phyloP scores from a whole-genome alignment of 768 basidiomycete species.

The Cystofilobasidium bisporidii region DNA sequence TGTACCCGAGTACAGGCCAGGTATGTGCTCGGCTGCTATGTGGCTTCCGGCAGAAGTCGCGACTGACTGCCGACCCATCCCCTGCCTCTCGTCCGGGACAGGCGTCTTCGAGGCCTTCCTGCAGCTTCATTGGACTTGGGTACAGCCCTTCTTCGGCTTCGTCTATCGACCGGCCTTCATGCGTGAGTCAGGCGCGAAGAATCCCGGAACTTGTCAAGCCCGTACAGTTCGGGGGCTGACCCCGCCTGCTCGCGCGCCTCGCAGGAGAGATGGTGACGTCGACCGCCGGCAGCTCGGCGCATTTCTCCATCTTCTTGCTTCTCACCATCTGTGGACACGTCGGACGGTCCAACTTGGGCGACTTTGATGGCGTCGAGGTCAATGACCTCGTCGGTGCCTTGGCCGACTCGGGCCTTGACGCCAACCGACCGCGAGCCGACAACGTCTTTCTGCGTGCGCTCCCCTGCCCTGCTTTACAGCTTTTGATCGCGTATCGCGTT shows the following conservation, averaged over 20 bases:
- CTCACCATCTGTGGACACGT: not conserved
- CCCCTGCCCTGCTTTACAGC: too few species aligned
- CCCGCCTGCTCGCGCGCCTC: too few species aligned
- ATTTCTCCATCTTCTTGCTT: constrained; percentile 3
- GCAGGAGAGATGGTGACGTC: constrained; percentile 3
- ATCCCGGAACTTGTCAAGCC: too few species aligned
- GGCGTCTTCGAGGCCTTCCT: constrained; percentile 6
- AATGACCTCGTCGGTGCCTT: not conserved
- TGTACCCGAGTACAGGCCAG: not conserved
- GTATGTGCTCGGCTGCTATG: not conserved
- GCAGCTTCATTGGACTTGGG: constrained; percentile 2
- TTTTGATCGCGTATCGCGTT: too few species aligned
- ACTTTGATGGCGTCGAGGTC: not conserved
- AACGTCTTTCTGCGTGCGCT: not conserved
- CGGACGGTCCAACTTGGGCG: not conserved
- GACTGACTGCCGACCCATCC: not conserved
- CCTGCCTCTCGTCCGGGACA: not conserved
- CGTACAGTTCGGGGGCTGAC: too few species aligned
- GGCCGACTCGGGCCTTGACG: not conserved
- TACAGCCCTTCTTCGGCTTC: constrained; percentile 16
- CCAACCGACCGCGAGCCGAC: not conserved
- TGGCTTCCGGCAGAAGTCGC: too few species aligned
- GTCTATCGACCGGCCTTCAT: constrained; percentile 12
- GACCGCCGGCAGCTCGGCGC: not conserved
- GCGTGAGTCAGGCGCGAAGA: too few species aligned